A percentile compares a stretch with the other conserved stretches of the same genome.
Evolutionary conservation across 202 grass and related monocot genomes (phyloP).

Genomic region (Schoenoplectus tabernaemontani): DNA sequence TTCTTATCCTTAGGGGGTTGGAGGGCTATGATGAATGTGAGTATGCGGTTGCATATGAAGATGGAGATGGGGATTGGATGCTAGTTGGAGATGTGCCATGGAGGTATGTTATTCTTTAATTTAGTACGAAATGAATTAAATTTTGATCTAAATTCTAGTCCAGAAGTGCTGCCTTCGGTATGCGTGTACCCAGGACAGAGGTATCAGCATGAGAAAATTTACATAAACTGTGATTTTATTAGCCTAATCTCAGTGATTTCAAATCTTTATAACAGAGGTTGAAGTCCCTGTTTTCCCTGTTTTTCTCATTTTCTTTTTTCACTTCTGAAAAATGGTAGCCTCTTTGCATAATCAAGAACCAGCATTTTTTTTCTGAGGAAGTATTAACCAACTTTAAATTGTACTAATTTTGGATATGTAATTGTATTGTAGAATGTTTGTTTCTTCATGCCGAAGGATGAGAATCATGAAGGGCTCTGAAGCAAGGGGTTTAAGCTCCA

Average conservation of each 20-base stretch:
- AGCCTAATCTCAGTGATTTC: not conserved
- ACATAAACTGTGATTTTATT: not conserved
- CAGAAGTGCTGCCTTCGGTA: not conserved
- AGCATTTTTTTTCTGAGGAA: not conserved
- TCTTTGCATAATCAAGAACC: not conserved
- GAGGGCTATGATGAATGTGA: slow-evolving; percentile 51
- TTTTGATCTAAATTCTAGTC: not conserved
- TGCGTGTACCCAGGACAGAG: not conserved
- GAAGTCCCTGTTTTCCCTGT: not conserved
- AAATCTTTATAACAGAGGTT: not conserved
- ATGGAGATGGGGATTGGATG: slow-evolving; percentile 90
- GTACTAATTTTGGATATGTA: not conserved
- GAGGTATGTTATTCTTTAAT: slow-evolving; percentile 38
- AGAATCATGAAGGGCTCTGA: slow-evolving; percentile 74
- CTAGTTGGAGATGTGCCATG: slow-evolving; percentile 91
- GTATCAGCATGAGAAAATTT: not conserved
- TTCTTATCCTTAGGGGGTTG: slow-evolving; percentile 36
- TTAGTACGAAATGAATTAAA: not conserved
- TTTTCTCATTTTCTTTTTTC: not conserved
- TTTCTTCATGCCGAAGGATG: slow-evolving; percentile 73
- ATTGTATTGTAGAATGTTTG: slow-evolving; percentile 47
- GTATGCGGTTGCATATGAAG: slow-evolving; percentile 74
- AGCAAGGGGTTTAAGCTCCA: slow-evolving; percentile 57
- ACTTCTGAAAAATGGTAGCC: not conserved
- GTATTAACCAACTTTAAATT: not conserved